Evolutionary conservation across 2,329 filamentous ascomycete species (phyloP), one percentile per base, ranked within the genome.

Genomic region (Pseudocercospora pini-densiflorae): DNA sequence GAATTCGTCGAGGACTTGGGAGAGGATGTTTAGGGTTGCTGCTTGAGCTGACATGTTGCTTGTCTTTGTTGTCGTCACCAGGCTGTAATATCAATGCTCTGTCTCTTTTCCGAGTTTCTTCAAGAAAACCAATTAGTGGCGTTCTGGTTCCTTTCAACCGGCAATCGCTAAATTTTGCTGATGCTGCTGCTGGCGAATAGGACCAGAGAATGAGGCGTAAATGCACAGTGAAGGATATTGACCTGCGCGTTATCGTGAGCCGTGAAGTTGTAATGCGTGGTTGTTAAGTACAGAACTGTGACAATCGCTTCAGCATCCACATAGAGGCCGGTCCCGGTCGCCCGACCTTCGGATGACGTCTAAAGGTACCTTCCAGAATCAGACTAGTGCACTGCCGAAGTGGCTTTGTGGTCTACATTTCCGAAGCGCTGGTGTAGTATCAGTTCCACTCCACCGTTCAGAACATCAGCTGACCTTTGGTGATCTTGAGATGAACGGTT

Each of bases 1-100:
- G 57, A 64, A 73, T 54, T 73, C 71, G 5, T 62, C 29, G 12
- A 73, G 64, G 40, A 71, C 59, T 49, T 70, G 54, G 3, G 27
- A 21, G 19, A 73, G 68, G 61, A 72, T 68, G 19, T 64, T 51
- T 40, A 63, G 63, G 62, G 59, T 65, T 54, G 54, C 23, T 29
- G 60, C 43, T 47, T 49, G 45, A 16, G 60, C 40, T 55, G 64
- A 59, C 64, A 63, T 63, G 10, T 53, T 60, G 10, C 14, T 55
- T 2, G 14, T 29, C 9, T 24, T 55, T n/a, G 2, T 27, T 33
- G 24, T 55, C 23, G 23, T 33, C 16, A 36, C 33, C 33, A 36
- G 12, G 14, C 33, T 16, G 9, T 23, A 14, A 51, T 24, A 6
- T 51, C 14, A 5, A 55, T 29, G 5, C 12, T 29, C 12, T 54